phyloP scores from a whole-genome alignment of 2,329 filamentous ascomycete species.

The Neonectria coccinea region DNA sequence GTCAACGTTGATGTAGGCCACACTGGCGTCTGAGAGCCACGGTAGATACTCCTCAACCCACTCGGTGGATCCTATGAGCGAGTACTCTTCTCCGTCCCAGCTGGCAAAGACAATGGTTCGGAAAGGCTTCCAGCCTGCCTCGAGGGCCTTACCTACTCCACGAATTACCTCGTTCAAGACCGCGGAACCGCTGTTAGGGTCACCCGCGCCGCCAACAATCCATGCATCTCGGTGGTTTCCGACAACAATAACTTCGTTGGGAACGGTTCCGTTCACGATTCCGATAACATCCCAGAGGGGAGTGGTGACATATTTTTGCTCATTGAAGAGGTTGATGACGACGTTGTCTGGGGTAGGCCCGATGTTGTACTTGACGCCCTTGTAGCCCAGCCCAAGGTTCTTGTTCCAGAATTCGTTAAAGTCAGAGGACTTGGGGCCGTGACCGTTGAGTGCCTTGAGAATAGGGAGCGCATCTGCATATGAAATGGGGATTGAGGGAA shows the following conservation, averaged over 20 bases:
- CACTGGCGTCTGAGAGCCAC: slow-evolving; percentile 78
- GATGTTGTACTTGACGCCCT: slow-evolving; percentile 86
- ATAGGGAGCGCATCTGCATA: slow-evolving; percentile 88
- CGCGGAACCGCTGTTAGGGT: slow-evolving; percentile 86
- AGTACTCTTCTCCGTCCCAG: slow-evolving; percentile 89
- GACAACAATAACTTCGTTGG: slow-evolving; percentile 87
- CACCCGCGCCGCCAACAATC: slow-evolving; percentile 85
- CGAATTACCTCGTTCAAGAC: slow-evolving; percentile 83
- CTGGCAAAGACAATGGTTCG: slow-evolving; percentile 91
- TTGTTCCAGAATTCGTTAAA: slow-evolving; percentile 79
- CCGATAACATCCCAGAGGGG: slow-evolving; percentile 94
- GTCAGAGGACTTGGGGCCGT: slow-evolving; percentile 81
- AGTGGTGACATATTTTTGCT: slow-evolving; percentile 85
- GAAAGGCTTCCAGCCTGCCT: slow-evolving; percentile 70
- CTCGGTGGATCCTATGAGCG: slow-evolving; percentile 86
- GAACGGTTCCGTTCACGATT: slow-evolving; percentile 86
- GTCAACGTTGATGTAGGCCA: slow-evolving; percentile 91
- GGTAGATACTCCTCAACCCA: slow-evolving; percentile 93
- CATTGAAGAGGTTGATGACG: slow-evolving; percentile 78
- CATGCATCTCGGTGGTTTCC: slow-evolving; percentile 95
- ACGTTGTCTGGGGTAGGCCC: slow-evolving; percentile 82
- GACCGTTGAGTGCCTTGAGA: slow-evolving; percentile 88
- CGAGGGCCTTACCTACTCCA: slow-evolving; percentile 77
- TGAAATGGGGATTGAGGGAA: slow-evolving; percentile 92
- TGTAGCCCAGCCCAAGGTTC: slow-evolving; percentile 79